Evolutionary conservation across 2,329 filamentous ascomycete species (phyloP).

Genomic region (Diaporthe caulivora): DNA sequence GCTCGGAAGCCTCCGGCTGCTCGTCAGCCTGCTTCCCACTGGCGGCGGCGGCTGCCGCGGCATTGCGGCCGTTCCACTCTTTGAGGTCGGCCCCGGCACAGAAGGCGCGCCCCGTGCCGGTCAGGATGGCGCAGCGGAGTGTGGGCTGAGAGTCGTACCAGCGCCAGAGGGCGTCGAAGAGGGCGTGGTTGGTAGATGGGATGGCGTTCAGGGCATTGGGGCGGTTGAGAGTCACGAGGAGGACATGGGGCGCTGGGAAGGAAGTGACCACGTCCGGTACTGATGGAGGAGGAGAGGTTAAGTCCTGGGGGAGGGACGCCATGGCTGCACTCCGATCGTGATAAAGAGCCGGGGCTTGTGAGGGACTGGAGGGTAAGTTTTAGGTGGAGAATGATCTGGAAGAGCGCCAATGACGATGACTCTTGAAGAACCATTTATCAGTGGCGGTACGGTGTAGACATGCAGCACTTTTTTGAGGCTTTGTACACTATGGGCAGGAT

Average conservation of each 20-base stretch:
- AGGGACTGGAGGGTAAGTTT: neutral
- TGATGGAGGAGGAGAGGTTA: slow-evolving; percentile 54
- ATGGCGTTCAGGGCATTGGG: slow-evolving; percentile 71
- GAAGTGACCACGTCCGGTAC: slow-evolving; percentile 58
- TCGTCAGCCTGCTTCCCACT: slow-evolving; percentile 24
- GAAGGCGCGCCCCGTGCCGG: slow-evolving; percentile 73
- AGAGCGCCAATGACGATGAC: too few relatives aligned
- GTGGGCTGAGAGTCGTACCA: slow-evolving; percentile 74
- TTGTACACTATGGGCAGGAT: too few relatives aligned
- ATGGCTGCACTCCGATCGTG: slow-evolving; percentile 2
- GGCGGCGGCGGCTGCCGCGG: slow-evolving; percentile 26
- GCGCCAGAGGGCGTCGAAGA: slow-evolving; percentile 58
- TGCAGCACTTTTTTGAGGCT: too few relatives aligned
- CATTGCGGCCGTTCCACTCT: slow-evolving; percentile 68
- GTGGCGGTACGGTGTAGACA: neutral
- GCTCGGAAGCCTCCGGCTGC: slow-evolving; percentile 47
- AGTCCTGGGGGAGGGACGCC: slow-evolving; percentile 21
- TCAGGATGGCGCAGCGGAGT: slow-evolving; percentile 73
- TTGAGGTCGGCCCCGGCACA: slow-evolving; percentile 78
- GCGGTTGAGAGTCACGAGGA: slow-evolving; percentile 72
- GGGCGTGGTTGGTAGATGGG: slow-evolving; percentile 59
- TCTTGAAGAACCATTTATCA: neutral
- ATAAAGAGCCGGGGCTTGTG: neutral
- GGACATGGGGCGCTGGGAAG: slow-evolving; percentile 66
- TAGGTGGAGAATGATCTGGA: too few relatives aligned